phyloP scores from a whole-genome alignment of 2,329 filamentous ascomycete species.

The Gnomoniopsis sp. region DNA sequence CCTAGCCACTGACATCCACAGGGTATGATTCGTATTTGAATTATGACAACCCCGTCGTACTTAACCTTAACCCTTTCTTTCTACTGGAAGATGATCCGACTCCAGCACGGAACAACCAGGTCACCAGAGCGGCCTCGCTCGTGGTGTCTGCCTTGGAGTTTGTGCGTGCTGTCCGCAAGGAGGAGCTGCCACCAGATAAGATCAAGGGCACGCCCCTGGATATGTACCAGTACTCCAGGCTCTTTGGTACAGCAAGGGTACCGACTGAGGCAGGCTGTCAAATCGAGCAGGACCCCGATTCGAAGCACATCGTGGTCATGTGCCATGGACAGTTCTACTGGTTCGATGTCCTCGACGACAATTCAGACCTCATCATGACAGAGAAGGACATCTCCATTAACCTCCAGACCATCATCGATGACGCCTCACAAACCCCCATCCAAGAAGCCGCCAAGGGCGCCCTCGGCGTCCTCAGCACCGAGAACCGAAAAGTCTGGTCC shows the following conservation, averaged over 20 bases:
- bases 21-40: constrained; percentile 99
- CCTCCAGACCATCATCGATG: constrained; percentile 85
- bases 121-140: constrained; percentile 88
- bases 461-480: constrained; percentile 87
- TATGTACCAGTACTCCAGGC: constrained; percentile 96
- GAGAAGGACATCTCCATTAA: constrained; percentile 92
- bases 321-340: constrained; percentile 97
- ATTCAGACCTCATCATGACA: constrained; percentile 93
- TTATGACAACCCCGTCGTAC: constrained; percentile 93
- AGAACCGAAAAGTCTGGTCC: constrained; percentile 96
- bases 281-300: constrained; percentile 90
- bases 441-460: constrained; percentile 95
- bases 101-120: constrained; percentile 92
- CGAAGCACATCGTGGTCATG: constrained; percentile 89
- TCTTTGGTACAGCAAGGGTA: constrained; percentile 92
- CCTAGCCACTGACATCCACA: constrained; percentile 21
- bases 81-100: constrained; percentile 96
- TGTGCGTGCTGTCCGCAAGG: constrained; percentile 85
- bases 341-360: constrained; percentile 96
- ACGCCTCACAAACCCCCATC: constrained; percentile 84
- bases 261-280: constrained; percentile 93
- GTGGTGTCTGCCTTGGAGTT: constrained; percentile 89
- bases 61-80: constrained; percentile 98
- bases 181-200: constrained; percentile 87
- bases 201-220: constrained; percentile 80